A percentile compares a stretch with the other conserved stretches of the same genome.
phyloP scores from a whole-genome alignment of 257 asterid genomes.

The Scutellaria barbata region DNA sequence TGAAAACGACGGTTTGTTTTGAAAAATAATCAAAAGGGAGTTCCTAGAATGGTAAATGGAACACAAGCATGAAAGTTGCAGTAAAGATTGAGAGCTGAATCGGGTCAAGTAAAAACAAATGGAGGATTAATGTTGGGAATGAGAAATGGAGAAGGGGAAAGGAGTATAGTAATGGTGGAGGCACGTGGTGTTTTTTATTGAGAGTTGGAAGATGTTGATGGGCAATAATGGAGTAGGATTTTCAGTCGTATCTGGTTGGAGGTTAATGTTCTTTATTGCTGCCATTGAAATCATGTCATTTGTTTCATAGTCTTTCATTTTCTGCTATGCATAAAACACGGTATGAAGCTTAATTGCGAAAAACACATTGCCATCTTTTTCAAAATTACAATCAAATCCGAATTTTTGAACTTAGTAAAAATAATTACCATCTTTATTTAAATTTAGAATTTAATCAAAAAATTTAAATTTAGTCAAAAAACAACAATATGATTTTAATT shows the following conservation, averaged over 20 bases:
- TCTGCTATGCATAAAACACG: no score
- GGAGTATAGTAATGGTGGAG: conserved; percentile 10
- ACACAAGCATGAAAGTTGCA: background rate
- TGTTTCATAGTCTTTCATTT: no score
- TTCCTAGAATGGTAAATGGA: background rate
- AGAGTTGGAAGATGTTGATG: conserved; percentile 19
- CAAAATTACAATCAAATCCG: no score
- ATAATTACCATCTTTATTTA: no score
- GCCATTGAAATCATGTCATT: conserved; percentile 21
- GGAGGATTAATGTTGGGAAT: conserved; percentile 38
- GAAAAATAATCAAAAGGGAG: background rate
- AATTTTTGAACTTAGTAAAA: no score
- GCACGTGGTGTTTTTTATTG: conserved; percentile 46
- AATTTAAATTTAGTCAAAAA: no score
- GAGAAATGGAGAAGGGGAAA: conserved; percentile 28
- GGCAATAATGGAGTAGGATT: conserved; percentile 38
- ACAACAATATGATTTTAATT: no score
- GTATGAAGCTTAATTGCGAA: no score
- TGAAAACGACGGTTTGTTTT: conserved; percentile 25
- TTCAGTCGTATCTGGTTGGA: conserved; percentile 30
- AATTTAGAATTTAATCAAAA: no score
- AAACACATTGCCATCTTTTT: no score
- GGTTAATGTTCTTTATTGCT: conserved; percentile 36
- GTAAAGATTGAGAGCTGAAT: conserved; percentile 16
- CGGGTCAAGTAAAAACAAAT: background rate